These are phyloP conservation scores for Byssochlamys sp. DNA, from an alignment of 2,329 filamentous ascomycete species.

Conservation along the genomic window DNA sequence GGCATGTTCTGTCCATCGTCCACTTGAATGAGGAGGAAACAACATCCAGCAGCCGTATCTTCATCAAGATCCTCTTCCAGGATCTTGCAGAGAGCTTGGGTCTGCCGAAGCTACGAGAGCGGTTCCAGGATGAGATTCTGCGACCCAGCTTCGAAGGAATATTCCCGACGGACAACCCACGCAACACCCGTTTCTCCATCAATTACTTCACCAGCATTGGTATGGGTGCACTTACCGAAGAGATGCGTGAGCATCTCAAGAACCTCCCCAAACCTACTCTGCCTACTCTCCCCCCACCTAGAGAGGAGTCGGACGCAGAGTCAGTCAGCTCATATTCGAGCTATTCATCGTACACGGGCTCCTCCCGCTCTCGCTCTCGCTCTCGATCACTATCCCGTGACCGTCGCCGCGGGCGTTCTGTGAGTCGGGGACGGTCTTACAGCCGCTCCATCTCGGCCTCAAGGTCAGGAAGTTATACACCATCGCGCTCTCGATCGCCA, in stretches of 20 bases:
- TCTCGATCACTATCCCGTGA: conserved; percentile 21
- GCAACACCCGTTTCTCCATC: conserved; percentile 91
- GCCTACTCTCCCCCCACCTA: conserved; percentile 53
- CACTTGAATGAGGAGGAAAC: conserved; percentile 95
- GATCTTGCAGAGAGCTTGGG: conserved; percentile 81
- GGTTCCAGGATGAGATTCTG: conserved; percentile 68
- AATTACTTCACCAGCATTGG: conserved; percentile 99
- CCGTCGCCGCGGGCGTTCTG: conserved; percentile 11
- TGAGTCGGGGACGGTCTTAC: conserved; percentile 20
- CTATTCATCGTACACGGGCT: conserved; percentile 59
- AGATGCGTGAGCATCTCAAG: conserved; percentile 82
- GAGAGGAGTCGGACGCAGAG: conserved; percentile 55
- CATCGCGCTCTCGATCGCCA: conserved; percentile 29
- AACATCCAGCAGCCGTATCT: conserved; percentile 90
- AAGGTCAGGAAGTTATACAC: conserved; percentile 23
- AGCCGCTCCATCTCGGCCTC: conserved; percentile 18
- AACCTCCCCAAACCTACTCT: conserved; percentile 78
- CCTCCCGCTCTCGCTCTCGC: conserved; percentile 37
- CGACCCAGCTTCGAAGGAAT: conserved; percentile 71
- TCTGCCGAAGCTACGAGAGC: conserved; percentile 65
- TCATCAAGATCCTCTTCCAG: conserved; percentile 95
- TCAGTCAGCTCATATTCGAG: conserved; percentile 59
- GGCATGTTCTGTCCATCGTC: conserved; percentile 77
- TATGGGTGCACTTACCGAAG: conserved; percentile 87
- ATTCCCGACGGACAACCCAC: conserved; percentile 79